Base-by-base conservation (phyloP, 352 stramenopile genomes). In the Phytophthora pisi region DNA sequence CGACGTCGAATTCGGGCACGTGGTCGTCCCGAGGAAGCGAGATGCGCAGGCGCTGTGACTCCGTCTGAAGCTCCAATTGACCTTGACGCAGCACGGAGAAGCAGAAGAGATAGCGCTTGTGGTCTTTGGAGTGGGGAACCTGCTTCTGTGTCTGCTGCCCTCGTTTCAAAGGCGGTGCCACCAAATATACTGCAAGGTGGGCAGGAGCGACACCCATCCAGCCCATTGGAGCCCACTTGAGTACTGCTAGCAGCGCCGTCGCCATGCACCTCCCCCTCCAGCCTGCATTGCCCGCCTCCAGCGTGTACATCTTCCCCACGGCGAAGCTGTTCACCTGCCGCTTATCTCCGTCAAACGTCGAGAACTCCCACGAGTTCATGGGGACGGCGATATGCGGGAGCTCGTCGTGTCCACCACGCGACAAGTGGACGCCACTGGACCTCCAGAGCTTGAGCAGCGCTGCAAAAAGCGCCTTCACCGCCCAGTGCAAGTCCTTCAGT, bases 231-330 rank as follows among this genome's bases (percentile, higher is more conserved):
- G 90, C 61, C 43, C 88, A 74, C 6, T 65, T 68, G 18, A 82
- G 57, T 1, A 76, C 74, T 3, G 72, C 66, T 10, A 89, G 53
- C 10, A 61, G 2, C 20, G 30, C 15, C 51, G 82, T 86, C 16
- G 76, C 72, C 16, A 92, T 65, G 51, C 74, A 77, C 76, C 78
- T 88, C 45, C 73, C 71, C 40, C 68, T 70, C 57, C 86, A 66
- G 38, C 89, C 77, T 0, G 58, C 54, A 61, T 85, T 76, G 38
- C 72, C 78, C 20, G 77, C 86, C 59, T 90, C 77, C 61, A 93
- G 83, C 8, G 78, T 84, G 57, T 89, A 89, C 4, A 89, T 53
- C 3, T 70, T 77, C 51, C 78, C 78, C n/a, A 66, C 53, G 7
- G 45, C 63, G 51, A 57, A 86, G 42, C 36, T 57, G 10, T 74